phyloP scores from a whole-genome alignment of 192 early-diverging fungal genomes.

The Coemansia brasiliensis region DNA sequence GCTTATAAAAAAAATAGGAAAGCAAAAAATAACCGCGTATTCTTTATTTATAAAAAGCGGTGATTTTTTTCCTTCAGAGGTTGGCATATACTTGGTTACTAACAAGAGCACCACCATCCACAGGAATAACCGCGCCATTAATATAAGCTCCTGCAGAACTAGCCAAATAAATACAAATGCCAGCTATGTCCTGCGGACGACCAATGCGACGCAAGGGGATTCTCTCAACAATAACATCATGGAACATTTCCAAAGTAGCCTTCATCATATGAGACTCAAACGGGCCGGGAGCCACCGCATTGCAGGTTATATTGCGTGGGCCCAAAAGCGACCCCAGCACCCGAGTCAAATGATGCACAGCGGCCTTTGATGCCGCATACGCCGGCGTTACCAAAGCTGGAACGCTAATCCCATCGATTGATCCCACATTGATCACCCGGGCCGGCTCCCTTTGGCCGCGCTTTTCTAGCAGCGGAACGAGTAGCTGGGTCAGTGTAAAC shows the following conservation, averaged over 20 bases:
- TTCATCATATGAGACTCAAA: slow-evolving; percentile 82
- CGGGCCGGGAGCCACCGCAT: slow-evolving; percentile 70
- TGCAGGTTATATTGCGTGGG: slow-evolving; percentile 59
- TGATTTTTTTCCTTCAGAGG: neutral
- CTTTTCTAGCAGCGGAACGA: slow-evolving; percentile 68
- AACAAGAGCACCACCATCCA: slow-evolving; percentile 73
- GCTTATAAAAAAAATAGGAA: neutral
- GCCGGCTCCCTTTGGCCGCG: slow-evolving; percentile 60
- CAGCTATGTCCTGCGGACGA: slow-evolving; percentile 81
- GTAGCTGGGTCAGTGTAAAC: slow-evolving; percentile 76
- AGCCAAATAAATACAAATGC: slow-evolving; percentile 75
- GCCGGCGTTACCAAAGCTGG: slow-evolving; percentile 62
- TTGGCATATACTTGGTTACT: slow-evolving; percentile 15
- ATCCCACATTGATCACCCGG: slow-evolving; percentile 90
- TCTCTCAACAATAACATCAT: slow-evolving; percentile 55
- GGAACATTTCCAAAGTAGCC: slow-evolving; percentile 57
- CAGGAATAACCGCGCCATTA: slow-evolving; percentile 77
- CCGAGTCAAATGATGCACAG: slow-evolving; percentile 70
- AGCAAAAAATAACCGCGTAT: neutral
- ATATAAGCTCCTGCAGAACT: slow-evolving; percentile 76
- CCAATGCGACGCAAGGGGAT: slow-evolving; percentile 82
- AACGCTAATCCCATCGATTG: slow-evolving; percentile 64
- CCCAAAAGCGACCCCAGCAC: slow-evolving; percentile 68
- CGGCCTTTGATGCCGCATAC: slow-evolving; percentile 80
- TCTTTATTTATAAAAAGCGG: neutral